These are phyloP conservation scores for Alternaria panax DNA, from an alignment of 2,329 filamentous ascomycete species.

Conservation along the genomic window DNA sequence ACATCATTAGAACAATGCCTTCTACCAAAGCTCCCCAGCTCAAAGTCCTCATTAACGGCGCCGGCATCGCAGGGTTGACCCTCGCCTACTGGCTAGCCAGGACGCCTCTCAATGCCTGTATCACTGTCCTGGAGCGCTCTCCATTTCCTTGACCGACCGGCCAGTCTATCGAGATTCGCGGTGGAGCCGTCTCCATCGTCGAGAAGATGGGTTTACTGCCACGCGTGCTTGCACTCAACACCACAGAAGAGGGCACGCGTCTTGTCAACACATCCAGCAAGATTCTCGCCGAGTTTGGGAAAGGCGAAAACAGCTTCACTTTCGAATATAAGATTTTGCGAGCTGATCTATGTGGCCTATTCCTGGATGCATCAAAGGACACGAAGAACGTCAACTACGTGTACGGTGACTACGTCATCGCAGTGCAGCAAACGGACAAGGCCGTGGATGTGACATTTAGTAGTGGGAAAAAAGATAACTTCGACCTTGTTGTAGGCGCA, in stretches of 20 bases:
- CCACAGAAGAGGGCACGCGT: slow-evolving; percentile 52
- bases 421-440: slow-evolving; percentile 27
- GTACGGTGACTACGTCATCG: slow-evolving; percentile 23
- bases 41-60: slow-evolving; percentile 49
- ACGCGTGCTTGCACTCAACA: slow-evolving; percentile 45
- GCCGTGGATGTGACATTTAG: slow-evolving; percentile 33
- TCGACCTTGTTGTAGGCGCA: slow-evolving; percentile 41
- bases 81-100: slow-evolving; percentile 47
- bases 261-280: slow-evolving; percentile 42
- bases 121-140: slow-evolving; percentile 57
- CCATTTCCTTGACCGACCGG: slow-evolving; percentile 51
- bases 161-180: slow-evolving; percentile 57
- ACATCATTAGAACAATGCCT: slow-evolving; percentile 7
- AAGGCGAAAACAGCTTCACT: slow-evolving; percentile 30
- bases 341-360: slow-evolving; percentile 45
- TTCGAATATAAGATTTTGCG: slow-evolving; percentile 46
- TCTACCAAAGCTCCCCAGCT: slow-evolving; percentile 20
- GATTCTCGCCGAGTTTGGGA: slow-evolving; percentile 30
- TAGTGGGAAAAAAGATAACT: slow-evolving; percentile 30
- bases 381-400: slow-evolving; percentile 12
- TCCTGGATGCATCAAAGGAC: slow-evolving; percentile 30
- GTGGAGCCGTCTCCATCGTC: slow-evolving; percentile 52
- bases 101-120: slow-evolving; percentile 38
- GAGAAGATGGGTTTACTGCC: slow-evolving; percentile 51
- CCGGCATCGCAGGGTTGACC: slow-evolving; percentile 50